These are phyloP conservation scores for Xenoacremonium recifei DNA, from an alignment of 2,329 filamentous ascomycete species.

Conservation along the genomic window DNA sequence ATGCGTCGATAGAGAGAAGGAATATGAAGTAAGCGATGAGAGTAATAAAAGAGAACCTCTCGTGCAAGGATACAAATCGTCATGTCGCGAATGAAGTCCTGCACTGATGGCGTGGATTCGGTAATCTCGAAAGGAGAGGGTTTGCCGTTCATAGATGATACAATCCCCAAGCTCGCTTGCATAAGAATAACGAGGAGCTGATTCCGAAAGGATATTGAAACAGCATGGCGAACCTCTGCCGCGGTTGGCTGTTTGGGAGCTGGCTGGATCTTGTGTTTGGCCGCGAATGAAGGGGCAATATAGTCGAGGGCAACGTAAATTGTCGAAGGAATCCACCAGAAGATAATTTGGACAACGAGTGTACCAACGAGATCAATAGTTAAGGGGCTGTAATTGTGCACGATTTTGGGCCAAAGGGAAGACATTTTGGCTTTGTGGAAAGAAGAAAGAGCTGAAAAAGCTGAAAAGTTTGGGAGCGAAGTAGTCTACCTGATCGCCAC, in stretches of 20 bases:
- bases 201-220: conserved; percentile 45
- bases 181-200: conserved; percentile 40
- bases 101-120: conserved; percentile 32
- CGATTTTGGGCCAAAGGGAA: not conserved
- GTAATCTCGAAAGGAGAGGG: conserved; percentile 39
- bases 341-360: conserved; percentile 38
- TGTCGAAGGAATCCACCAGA: conserved; percentile 45
- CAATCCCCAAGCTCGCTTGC: conserved; percentile 19
- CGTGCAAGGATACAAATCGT: conserved; percentile 40
- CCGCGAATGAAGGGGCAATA: conserved; percentile 46
- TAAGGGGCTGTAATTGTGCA: not conserved
- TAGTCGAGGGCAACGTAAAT: conserved; percentile 43
- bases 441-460: too few relatives aligned
- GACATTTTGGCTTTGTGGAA: too few relatives aligned
- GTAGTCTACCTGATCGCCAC: too few relatives aligned
- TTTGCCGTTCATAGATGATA: conserved; percentile 7
- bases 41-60: conserved; percentile 55
- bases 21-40: conserved; percentile 52
- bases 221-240: conserved; percentile 43
- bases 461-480: too few relatives aligned
- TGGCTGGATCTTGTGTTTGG: conserved; percentile 54
- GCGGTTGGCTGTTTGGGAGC: conserved; percentile 46
- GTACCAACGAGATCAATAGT: conserved; percentile 41
- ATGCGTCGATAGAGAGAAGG: conserved; percentile 47
- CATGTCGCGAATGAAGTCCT: conserved; percentile 40